Conservation (phyloP, 257 asterid genomes). For the Fraxinus quadrangulata region DNA sequence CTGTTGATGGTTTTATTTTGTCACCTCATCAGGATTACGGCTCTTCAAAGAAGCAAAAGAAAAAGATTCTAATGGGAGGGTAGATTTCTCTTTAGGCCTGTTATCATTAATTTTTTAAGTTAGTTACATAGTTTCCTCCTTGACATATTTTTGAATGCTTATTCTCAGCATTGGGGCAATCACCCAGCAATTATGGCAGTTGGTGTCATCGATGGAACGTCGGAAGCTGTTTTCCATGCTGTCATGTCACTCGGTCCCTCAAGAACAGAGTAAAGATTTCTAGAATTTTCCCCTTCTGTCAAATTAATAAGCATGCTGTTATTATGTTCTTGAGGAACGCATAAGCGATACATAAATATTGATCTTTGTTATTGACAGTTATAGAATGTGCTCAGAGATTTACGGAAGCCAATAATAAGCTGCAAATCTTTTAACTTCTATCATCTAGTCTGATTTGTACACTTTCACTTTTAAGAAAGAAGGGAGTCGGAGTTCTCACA, state of each 20-base stretch:
- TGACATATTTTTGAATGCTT: conserved; percentile 1
- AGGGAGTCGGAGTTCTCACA: background rate
- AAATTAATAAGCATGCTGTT: background rate
- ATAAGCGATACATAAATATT: background rate
- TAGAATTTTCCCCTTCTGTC: background rate
- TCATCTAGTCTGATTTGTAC: background rate
- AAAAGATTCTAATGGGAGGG: conserved; percentile 62
- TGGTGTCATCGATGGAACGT: conserved; percentile 71
- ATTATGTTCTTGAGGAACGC: background rate
- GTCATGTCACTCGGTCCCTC: conserved; percentile 86
- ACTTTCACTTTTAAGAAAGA: background rate
- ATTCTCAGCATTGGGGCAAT: conserved; percentile 59
- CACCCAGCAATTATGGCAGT: conserved; percentile 93
- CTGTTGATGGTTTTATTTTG: conserved; percentile 15
- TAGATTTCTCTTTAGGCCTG: conserved; percentile 26
- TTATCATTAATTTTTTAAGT: background rate
- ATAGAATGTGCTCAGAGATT: no score
- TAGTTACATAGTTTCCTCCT: conserved; percentile 2
- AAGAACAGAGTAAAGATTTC: conserved; percentile 71
- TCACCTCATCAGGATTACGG: conserved; percentile 64
- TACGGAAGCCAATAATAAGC: no score
- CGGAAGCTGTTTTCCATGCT: conserved; percentile 79
- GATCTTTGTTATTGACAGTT: background rate
- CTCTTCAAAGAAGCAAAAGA: conserved; percentile 88
- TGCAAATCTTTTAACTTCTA: no score